Conservation (phyloP, 2,329 filamentous ascomycete species). For the Colletotrichum eleusines region DNA sequence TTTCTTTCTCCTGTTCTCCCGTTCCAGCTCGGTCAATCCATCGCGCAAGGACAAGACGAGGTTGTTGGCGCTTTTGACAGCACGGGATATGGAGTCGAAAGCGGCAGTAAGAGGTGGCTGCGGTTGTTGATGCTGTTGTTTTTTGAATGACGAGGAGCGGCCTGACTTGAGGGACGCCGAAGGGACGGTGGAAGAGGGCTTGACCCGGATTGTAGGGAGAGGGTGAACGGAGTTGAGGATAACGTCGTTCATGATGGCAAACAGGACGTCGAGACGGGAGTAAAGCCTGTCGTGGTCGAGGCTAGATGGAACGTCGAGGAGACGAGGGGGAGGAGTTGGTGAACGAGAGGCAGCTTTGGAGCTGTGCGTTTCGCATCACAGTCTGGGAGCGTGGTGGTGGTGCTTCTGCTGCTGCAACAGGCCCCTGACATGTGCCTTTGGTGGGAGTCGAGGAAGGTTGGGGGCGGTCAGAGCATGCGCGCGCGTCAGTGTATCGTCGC, state of each 20-base stretch:
- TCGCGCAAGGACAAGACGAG: slow-evolving; percentile 63
- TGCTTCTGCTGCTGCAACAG: slow-evolving; percentile 14
- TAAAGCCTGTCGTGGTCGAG: not conserved
- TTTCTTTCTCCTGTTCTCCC: slow-evolving; percentile 58
- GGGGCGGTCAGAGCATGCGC: slow-evolving; percentile 36
- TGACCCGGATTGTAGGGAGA: slow-evolving; percentile 28
- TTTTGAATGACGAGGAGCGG: slow-evolving; percentile 32
- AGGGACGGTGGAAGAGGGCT: slow-evolving; percentile 22
- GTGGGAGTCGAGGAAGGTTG: slow-evolving; percentile 4
- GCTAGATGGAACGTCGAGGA: slow-evolving; percentile 8
- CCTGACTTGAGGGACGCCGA: slow-evolving; percentile 28
- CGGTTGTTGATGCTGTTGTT: slow-evolving; percentile 25
- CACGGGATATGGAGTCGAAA: slow-evolving; percentile 46
- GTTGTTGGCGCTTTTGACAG: slow-evolving; percentile 56
- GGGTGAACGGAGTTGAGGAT: slow-evolving; percentile 40
- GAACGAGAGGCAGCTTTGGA: slow-evolving; percentile 28
- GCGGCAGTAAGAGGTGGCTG: slow-evolving; percentile 23
- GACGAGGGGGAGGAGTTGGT: slow-evolving; percentile 1
- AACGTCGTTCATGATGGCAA: slow-evolving; percentile 41
- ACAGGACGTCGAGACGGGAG: not conserved
- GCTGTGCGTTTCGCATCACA: slow-evolving; percentile 40
- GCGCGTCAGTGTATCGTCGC: slow-evolving; percentile 29
- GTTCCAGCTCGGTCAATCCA: slow-evolving; percentile 64
- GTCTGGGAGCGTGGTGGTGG: slow-evolving; percentile 7
- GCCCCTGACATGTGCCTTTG: slow-evolving; percentile 37